A percentile compares a stretch with the other conserved stretches of the same genome.
phyloP scores from a whole-genome alignment of 768 basidiomycete species.

The Holtermannia corniformis region DNA sequence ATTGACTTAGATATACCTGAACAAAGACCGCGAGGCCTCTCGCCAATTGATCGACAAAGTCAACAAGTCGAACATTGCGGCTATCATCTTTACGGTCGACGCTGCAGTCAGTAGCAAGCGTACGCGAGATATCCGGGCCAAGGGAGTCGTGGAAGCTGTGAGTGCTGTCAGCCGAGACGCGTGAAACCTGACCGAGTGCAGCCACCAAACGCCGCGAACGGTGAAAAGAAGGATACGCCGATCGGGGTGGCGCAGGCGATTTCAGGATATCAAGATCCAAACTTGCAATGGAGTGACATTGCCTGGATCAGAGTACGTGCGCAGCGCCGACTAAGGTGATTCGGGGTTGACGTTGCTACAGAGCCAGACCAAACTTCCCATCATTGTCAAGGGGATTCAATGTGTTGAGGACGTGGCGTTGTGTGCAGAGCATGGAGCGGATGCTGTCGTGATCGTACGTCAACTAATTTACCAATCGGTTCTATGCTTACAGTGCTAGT shows the following conservation, averaged over 20 bases:
- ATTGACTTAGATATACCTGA: slow-evolving; percentile 58
- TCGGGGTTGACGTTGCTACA: slow-evolving; percentile 40
- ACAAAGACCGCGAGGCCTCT: slow-evolving; percentile 57
- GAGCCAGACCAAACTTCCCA: slow-evolving; percentile 45
- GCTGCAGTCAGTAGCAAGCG: slow-evolving; percentile 73
- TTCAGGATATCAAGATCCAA: slow-evolving; percentile 40
- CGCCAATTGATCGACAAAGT: slow-evolving; percentile 62
- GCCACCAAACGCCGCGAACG: slow-evolving; percentile 14
- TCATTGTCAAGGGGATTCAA: slow-evolving; percentile 49
- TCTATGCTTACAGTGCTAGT: slow-evolving; percentile 35
- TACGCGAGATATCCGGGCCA: slow-evolving; percentile 33
- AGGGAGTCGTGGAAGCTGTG: slow-evolving; percentile 13
- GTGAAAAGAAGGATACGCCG: slow-evolving; percentile 13
- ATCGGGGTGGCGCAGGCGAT: slow-evolving; percentile 38
- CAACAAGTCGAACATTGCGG: slow-evolving; percentile 66
- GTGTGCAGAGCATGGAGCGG: slow-evolving; percentile 73
- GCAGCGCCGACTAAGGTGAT: slow-evolving; percentile 31
- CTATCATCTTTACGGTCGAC: slow-evolving; percentile 86
- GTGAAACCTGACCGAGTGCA: too few relatives aligned
- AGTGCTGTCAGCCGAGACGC: slow-evolving; percentile 1
- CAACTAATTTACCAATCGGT: not conserved
- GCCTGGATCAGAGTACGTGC: slow-evolving; percentile 33
- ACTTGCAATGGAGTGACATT: slow-evolving; percentile 41
- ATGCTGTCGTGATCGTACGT: slow-evolving; percentile 63
- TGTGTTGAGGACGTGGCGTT: slow-evolving; percentile 63